These are phyloP conservation scores for Kwoniella shivajii DNA, from an alignment of 1,284 basidiomycete species.

Conservation along the genomic window DNA sequence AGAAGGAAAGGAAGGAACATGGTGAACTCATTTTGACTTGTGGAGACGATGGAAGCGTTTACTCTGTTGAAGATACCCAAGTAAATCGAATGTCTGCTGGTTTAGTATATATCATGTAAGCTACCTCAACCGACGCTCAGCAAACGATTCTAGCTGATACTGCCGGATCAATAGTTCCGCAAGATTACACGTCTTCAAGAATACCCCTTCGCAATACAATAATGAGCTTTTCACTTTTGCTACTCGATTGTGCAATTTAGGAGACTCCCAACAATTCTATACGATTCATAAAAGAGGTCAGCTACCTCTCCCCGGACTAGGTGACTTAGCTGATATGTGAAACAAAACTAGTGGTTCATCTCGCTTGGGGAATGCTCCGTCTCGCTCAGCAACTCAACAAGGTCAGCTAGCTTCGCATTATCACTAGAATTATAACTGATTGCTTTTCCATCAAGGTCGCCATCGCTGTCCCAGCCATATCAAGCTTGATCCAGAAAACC, in stretches of 20 bases:
- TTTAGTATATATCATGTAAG: constrained; percentile 42
- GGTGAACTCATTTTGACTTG: constrained; percentile 25
- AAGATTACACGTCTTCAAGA: constrained; percentile 3
- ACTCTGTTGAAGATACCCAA: constrained; percentile 15
- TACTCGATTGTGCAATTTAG: constrained; percentile 13
- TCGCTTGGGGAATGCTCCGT: constrained; percentile 40
- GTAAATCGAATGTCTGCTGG: constrained; percentile 25
- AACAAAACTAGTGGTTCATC: constrained; percentile 22
- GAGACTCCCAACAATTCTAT: constrained; percentile 18
- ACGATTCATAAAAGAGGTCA: constrained; percentile 20
- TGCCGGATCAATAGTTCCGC: constrained; percentile 1
- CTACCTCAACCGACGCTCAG: background rate
- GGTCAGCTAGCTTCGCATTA: constrained; percentile 16
- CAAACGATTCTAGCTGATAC: background rate
- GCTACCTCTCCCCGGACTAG: background rate
- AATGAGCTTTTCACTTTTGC: constrained; percentile 16
- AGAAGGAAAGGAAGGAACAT: constrained; percentile 11
- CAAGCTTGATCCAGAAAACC: constrained; percentile 17
- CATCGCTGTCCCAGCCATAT: constrained; percentile 21
- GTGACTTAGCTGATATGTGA: background rate
- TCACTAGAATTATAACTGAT: background rate
- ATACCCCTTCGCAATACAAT: background rate
- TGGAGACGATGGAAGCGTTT: constrained; percentile 16
- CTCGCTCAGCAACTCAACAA: constrained; percentile 30
- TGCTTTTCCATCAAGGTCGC: constrained; percentile 11